phyloP scores from a whole-genome alignment of 176 grass and related monocot genomes.

The Typha latifolia region DNA sequence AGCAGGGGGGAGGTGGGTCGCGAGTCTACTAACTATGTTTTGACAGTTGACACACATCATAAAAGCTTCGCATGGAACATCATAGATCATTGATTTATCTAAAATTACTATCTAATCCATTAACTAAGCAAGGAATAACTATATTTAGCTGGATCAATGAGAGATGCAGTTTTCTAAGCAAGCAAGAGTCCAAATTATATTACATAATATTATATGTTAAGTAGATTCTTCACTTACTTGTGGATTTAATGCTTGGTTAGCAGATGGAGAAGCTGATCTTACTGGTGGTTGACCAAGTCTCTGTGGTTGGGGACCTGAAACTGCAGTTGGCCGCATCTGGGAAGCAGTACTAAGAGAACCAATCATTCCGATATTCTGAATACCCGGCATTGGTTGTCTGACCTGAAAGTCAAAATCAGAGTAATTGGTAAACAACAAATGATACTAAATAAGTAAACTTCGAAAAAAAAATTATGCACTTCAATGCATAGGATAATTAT shows the following conservation, averaged over 20 bases:
- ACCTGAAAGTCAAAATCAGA: slow-evolving; percentile 38
- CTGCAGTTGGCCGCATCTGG: slow-evolving; percentile 52
- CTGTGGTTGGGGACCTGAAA: slow-evolving; percentile 39
- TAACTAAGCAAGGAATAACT: background rate
- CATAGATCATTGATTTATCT: background rate
- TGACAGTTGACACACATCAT: background rate
- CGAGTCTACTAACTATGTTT: background rate
- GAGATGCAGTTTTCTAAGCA: background rate
- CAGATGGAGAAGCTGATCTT: slow-evolving; percentile 44
- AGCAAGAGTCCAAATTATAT: background rate
- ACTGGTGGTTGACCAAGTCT: slow-evolving; percentile 46
- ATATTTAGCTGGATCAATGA: background rate
- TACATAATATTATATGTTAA: background rate
- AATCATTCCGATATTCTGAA: slow-evolving; percentile 78
- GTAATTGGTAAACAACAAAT: slow-evolving; percentile 10
- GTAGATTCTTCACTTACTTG: slow-evolving; percentile 40
- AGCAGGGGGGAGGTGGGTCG: background rate
- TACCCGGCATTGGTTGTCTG: slow-evolving; percentile 61
- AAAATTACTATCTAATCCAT: background rate
- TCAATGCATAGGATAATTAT: background rate
- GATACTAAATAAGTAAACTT: slow-evolving; percentile 3
- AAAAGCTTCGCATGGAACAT: background rate
- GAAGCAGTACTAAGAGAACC: slow-evolving; percentile 40
- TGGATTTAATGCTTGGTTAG: slow-evolving; percentile 48
- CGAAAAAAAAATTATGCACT: background rate